Base-by-base conservation (phyloP, 768 basidiomycete genomes). In the Xanthoconium stramineum region DNA sequence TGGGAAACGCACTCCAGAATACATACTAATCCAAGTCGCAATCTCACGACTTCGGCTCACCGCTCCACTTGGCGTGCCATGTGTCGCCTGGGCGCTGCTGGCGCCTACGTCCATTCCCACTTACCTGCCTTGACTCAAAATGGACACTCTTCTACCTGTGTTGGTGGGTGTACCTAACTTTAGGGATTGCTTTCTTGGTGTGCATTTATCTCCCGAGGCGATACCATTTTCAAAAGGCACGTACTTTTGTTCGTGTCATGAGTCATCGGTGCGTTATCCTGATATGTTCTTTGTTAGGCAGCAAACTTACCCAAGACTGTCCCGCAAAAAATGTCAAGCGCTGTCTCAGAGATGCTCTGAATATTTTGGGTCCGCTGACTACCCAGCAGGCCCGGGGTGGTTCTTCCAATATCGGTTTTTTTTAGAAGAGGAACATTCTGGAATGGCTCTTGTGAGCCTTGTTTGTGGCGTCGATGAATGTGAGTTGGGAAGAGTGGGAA, bases 381-480 rank as follows among this genome's bases (percentile, higher is more conserved):
- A 74, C 39, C 72, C 76, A 1, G 73, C 74, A 3, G n/a, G n/a
- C n/a, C n/a, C n/a, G n/a, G 81, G 80, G 29, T 88, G 85, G 84
- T 86, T 87, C 66, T 65, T 76, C 8, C 72, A 70, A 6, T 47
- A 69, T 2, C 52, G 0, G 11, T n/a, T 60, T 44, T 10, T 63
- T 81, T 50, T 75, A 71, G 48, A 76, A 76, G 19, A 75, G 79
- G 17, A 84, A 87, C 56, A 67, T 80, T 39, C 46, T 73, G 6
- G 82, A 85, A 45, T 88, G 85, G 85, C 65, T 87, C n/a, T 72
- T 83, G 7, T 88, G 84, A 84, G 80, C 83, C 0, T 57, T 87
- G 24, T 87, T 85, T 64, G 78, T 78, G 2, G 67, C 74, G 5
- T 69, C 76, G 6, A 63, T 69, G 30, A 63, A 71, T 6, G 63